Base-by-base conservation (phyloP, 2,329 filamentous ascomycete genomes). In the Rhexocercosporidium sp. region DNA sequence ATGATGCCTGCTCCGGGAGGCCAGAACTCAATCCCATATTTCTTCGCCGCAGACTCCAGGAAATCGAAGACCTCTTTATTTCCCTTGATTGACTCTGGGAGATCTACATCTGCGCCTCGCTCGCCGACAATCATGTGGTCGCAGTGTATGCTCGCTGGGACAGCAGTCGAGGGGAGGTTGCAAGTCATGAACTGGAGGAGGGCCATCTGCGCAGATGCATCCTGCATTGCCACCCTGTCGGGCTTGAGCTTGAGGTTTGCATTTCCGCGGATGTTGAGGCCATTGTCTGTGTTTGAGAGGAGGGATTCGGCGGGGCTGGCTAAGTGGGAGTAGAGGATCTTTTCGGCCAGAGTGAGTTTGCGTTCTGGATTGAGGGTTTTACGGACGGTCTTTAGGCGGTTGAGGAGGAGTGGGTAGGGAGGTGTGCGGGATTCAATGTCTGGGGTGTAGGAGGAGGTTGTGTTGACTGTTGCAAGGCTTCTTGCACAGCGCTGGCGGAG, bases 61-160 rank as follows among this genome's bases (percentile, higher is more conserved):
- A 99, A 99, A 80, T 97, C 93, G 78, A 97, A 99, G 0, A 99
- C 94, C 84, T 99, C 96, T 79, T 94, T 94, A 81, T 99, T 99
- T 56, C 92, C 91, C 80, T 90, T 85, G 70, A 99, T 96, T 49
- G 94, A 96, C 37, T 90, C 88, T 31, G 91, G 88, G 69, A 99
- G 82, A 81, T 99, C 96, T 27, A 89, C 87, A 75, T 95, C 90
- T 41, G 95, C 96, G 67, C 96, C 96, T 78, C 90, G 92, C 81
- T 96, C 91, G 65, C 95, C 96, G 34, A 98, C 95, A 81, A 99
- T 98, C 89, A 99, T 90, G 80, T 99, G 96, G 82, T 99, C 96
- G 81, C 96, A 99, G 83, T 99, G 96, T 74, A 98, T 97, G 79
- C 94, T 97, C 59, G 96, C 95, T 12, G 96, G 96, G 59, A 99